Conservation (phyloP, 805 yeast species). For the Pichia manshurica region DNA sequence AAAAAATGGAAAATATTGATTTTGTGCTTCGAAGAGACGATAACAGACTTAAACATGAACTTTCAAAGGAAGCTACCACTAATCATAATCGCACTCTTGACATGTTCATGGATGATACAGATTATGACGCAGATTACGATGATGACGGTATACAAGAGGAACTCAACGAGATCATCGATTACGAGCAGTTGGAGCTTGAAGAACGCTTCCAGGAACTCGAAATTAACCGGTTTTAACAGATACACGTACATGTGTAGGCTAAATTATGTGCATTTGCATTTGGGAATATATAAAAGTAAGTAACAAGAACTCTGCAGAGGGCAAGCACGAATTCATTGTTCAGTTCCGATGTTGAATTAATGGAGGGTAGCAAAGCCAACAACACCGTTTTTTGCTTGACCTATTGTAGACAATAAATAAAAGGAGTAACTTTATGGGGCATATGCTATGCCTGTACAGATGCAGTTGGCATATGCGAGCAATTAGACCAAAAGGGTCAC, state of each 20-base stretch:
- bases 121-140: constrained; percentile 24
- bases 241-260: neutral
- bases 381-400: no score
- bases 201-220: constrained; percentile 25
- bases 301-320: no score
- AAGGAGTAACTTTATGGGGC: no score
- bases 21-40: constrained; percentile 25
- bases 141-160: constrained; percentile 6
- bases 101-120: constrained; percentile 23
- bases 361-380: no score
- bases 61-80: constrained; percentile 20
- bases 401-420: no score
- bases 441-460: no score
- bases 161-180: constrained; percentile 1
- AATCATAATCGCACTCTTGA: constrained; percentile 9
- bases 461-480: no score
- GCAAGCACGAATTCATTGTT: no score
- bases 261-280: no score
- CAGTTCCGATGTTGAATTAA: no score
- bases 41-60: constrained; percentile 7
- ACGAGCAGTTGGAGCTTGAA: constrained; percentile 24
- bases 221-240: neutral
- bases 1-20: constrained; percentile 19
- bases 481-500: no score
- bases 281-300: no score